Percentiles rank a stretch among this genome's conserved stretches.
phyloP scores from a whole-genome alignment of 1,139 yeast species.

The Pichia sp. region DNA sequence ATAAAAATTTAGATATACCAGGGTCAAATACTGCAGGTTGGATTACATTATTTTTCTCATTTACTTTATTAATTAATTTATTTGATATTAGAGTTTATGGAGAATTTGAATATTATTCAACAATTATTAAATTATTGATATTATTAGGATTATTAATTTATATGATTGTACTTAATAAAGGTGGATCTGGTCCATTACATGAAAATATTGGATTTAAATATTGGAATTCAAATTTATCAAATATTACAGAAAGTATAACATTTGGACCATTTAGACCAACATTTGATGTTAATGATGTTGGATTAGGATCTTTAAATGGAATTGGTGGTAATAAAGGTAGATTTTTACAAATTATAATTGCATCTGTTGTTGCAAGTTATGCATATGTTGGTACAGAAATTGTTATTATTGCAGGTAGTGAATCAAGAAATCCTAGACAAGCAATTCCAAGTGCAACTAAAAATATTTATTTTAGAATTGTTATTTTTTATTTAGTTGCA shows the following conservation, averaged over 20 bases:
- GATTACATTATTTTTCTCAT: constrained; percentile 46
- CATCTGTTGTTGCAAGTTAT: constrained; percentile 59
- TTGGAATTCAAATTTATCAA: constrained; percentile 54
- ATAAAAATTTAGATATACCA: constrained; percentile 46
- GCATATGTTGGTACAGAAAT: constrained; percentile 79
- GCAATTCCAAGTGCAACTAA: constrained; percentile 75
- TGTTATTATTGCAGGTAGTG: constrained; percentile 82
- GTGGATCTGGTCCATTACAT: constrained; percentile 34
- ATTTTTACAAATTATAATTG: constrained; percentile 57
- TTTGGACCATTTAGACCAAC: constrained; percentile 73
- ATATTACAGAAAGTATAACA: constrained; percentile 41
- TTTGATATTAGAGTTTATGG: constrained; percentile 70
- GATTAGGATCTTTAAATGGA: constrained; percentile 43
- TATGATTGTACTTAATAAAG: constrained; percentile 60
- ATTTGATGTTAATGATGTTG: constrained; percentile 51
- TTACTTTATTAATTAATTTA: constrained; percentile 45
- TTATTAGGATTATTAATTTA: constrained; percentile 52
- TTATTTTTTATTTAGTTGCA: constrained; percentile 61
- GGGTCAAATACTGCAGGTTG: constrained; percentile 57
- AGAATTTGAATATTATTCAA: constrained; percentile 62
- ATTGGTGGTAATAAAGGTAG: constrained; percentile 62
- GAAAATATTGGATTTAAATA: constrained; percentile 54
- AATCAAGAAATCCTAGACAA: constrained; percentile 73
- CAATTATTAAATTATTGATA: constrained; percentile 53
- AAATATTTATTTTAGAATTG: constrained; percentile 66